A percentile compares a stretch with the other conserved stretches of the same genome.
Conservation (phyloP, 2,329 filamentous ascomycete species). For the Aspergillus costaricaensis region DNA sequence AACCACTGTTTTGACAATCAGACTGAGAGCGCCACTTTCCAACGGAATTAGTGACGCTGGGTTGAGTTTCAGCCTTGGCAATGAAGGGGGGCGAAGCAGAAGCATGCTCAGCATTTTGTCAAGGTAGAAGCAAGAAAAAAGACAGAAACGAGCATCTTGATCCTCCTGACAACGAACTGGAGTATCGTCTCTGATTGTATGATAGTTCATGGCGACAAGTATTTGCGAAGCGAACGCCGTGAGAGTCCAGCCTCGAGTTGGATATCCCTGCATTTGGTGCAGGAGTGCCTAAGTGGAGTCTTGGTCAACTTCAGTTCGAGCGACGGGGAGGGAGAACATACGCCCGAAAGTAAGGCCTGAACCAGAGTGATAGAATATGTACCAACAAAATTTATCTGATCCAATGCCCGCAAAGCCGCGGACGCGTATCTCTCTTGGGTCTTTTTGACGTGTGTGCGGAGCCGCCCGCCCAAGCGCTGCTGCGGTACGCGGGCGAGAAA, state of each 20-base stretch:
- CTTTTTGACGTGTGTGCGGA: background rate
- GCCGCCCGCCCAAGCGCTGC: background rate
- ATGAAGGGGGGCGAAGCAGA: background rate
- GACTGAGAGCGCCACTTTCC: background rate
- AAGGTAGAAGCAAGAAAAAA: background rate
- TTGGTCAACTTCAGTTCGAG: background rate
- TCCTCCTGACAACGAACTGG: background rate
- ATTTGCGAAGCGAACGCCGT: background rate
- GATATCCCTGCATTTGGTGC: background rate
- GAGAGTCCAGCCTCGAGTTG: background rate
- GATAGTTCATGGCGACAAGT: background rate
- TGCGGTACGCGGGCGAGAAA: background rate
- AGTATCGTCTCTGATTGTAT: background rate
- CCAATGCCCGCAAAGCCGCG: background rate
- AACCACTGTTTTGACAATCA: background rate
- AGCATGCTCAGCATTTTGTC: constrained; percentile 2
- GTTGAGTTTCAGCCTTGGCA: background rate
- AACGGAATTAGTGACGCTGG: background rate
- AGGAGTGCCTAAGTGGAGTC: background rate
- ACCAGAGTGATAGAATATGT: background rate
- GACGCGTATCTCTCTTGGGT: background rate
- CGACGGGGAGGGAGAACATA: background rate
- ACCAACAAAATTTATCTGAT: background rate
- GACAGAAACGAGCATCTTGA: background rate
- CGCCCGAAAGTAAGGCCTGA: background rate